Percentiles rank a stretch among this genome's conserved stretches.
phyloP scores from a whole-genome alignment of 2,329 filamentous ascomycete genomes.

The Fusarium chaquense region DNA sequence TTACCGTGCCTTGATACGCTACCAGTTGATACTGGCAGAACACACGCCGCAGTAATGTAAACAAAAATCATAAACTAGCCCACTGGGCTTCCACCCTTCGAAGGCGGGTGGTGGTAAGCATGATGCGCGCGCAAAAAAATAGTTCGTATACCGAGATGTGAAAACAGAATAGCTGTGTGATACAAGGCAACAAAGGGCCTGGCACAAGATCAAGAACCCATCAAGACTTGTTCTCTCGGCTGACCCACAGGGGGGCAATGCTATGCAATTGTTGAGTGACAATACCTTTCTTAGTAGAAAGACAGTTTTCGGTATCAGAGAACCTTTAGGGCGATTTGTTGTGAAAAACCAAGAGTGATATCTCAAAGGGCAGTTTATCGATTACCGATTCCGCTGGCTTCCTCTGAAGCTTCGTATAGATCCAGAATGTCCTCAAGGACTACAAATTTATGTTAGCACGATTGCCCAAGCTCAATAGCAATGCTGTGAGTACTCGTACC shows the following conservation, averaged over 20 bases:
- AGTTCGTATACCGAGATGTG: constrained; percentile 10
- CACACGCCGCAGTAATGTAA: constrained; percentile 25
- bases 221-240: constrained; percentile 28
- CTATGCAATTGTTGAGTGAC: constrained; percentile 18
- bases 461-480: constrained; percentile 1
- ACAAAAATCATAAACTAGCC: constrained; percentile 45
- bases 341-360: neutral
- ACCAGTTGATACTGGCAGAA: constrained; percentile 29
- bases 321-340: neutral
- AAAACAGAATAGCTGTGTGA: constrained; percentile 17
- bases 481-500: constrained; percentile 67
- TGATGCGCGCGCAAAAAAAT: constrained; percentile 25
- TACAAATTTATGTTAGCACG: constrained; percentile 37
- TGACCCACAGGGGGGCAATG: constrained; percentile 23
- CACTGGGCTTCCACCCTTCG: constrained; percentile 24
- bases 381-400: constrained; percentile 50
- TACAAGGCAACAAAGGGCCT: constrained; percentile 14
- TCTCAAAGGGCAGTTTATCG: constrained; percentile 28
- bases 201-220: constrained; percentile 3
- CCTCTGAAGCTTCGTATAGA: constrained; percentile 58
- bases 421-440: constrained; percentile 59
- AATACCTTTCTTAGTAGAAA: constrained; percentile 28
- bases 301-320: constrained; percentile 3
- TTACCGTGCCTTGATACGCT: constrained; percentile 29
- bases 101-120: constrained; percentile 21